These are phyloP conservation scores for Pinus albicaulis DNA, from an alignment of 75 land plant genomes.

Conservation along the genomic window DNA sequence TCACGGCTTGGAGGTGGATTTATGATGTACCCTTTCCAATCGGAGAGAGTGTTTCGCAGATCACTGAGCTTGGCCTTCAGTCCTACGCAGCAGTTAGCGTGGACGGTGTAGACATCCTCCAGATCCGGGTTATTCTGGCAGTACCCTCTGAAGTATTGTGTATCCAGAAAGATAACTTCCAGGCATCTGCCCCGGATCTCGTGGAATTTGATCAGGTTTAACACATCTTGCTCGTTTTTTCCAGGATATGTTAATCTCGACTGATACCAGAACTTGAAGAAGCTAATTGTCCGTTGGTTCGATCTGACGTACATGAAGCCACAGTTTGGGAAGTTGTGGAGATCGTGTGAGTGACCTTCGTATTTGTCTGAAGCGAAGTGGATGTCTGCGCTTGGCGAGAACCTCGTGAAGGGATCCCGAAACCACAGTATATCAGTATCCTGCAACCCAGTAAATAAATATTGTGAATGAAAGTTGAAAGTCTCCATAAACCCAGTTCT, in stretches of 20 bases:
- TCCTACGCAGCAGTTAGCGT: slow-evolving; percentile 56
- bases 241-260: slow-evolving; percentile 21
- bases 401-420: slow-evolving; percentile 27
- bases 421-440: neutral
- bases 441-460: no score
- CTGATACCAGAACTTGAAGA: slow-evolving; percentile 55
- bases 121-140: slow-evolving; percentile 34
- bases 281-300: slow-evolving; percentile 30
- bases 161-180: slow-evolving; percentile 38
- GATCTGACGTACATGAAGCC: slow-evolving; percentile 56
- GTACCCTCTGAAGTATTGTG: slow-evolving; percentile 53
- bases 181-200: slow-evolving; percentile 21
- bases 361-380: slow-evolving; percentile 52
- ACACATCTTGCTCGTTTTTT: slow-evolving; percentile 51
- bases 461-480: no score
- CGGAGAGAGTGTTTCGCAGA: slow-evolving; percentile 23
- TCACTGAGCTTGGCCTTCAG: slow-evolving; percentile 36
- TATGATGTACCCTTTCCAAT: slow-evolving; percentile 26
- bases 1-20: no score
- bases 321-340: slow-evolving; percentile 42
- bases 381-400: slow-evolving; percentile 31
- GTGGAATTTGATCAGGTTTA: slow-evolving; percentile 39
- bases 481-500: no score
- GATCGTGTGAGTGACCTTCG: slow-evolving; percentile 28
- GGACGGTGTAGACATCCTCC: slow-evolving; percentile 37